These are phyloP conservation scores for Leishmania mexicana DNA, from an alignment of 208 protist genomes.

Conservation along the genomic window DNA sequence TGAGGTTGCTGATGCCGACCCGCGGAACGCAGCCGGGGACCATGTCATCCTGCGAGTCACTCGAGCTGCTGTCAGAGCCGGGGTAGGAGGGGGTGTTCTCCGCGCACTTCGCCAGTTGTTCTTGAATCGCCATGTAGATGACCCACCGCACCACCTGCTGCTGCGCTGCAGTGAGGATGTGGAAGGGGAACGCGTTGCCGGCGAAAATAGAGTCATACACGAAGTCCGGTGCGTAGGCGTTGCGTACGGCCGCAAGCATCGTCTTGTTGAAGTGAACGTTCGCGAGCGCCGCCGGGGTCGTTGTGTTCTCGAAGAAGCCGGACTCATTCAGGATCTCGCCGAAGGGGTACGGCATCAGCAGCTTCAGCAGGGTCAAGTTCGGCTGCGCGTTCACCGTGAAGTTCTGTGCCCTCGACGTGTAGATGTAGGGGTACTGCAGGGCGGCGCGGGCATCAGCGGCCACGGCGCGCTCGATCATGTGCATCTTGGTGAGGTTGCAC, in stretches of 20 bases:
- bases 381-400: conserved; percentile 23
- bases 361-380: conserved; percentile 66
- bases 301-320: conserved; percentile 32
- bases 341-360: conserved; percentile 68
- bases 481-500: conserved; percentile 53
- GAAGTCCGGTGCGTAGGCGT: conserved; percentile 18
- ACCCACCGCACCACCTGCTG: conserved; percentile 46
- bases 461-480: conserved; percentile 31
- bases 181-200: conserved; percentile 33
- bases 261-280: conserved; percentile 18
- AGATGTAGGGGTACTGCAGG: conserved; percentile 61
- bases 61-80: conserved; percentile 4
- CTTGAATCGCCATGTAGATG: conserved; percentile 31
- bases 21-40: conserved; percentile 25
- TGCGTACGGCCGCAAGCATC: conserved; percentile 22
- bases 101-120: conserved; percentile 31
- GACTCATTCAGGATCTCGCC: conserved; percentile 17
- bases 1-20: conserved; percentile 59
- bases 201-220: conserved; percentile 32
- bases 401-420: conserved; percentile 35
- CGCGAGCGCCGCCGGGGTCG: conserved; percentile 33
- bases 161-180: conserved; percentile 25
- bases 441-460: conserved; percentile 26
- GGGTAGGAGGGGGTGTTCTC: neutral
- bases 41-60: neutral